phyloP scores from a whole-genome alignment of 495 filamentous ascomycete genomes.

The Cryomyces minteri region DNA sequence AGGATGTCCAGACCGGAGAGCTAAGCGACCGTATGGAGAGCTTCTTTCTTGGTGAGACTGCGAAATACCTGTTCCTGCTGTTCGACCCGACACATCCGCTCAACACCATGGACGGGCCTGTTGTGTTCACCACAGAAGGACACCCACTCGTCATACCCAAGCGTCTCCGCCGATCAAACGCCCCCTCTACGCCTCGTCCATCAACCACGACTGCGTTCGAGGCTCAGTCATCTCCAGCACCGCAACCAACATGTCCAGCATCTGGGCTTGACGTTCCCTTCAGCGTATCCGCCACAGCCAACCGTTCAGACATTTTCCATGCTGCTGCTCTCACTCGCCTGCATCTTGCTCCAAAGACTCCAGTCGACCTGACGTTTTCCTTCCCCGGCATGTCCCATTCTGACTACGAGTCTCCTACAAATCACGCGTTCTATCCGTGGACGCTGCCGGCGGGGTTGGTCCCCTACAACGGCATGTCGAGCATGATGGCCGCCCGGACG shows the following conservation, averaged over 20 bases:
- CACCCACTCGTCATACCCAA: slow-evolving; percentile 78
- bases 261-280: slow-evolving; percentile 39
- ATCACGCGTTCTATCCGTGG: slow-evolving; percentile 85
- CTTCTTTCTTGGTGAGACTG: slow-evolving; percentile 85
- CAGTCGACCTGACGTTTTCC: slow-evolving; percentile 29
- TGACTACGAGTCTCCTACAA: slow-evolving; percentile 43
- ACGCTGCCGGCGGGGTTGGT: slow-evolving; percentile 61
- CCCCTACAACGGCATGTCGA: slow-evolving; percentile 53
- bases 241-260: slow-evolving; percentile 33
- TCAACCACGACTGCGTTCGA: not conserved
- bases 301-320: slow-evolving; percentile 76
- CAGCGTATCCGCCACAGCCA: slow-evolving; percentile 60
- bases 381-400: slow-evolving; percentile 36
- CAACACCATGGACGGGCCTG: slow-evolving; percentile 67
- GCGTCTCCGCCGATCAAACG: slow-evolving; percentile 1
- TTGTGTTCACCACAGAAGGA: slow-evolving; percentile 91
- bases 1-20: slow-evolving; percentile 78
- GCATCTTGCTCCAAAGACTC: slow-evolving; percentile 41
- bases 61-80: slow-evolving; percentile 83
- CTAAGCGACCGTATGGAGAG: slow-evolving; percentile 95
- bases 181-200: not conserved
- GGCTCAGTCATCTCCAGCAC: not conserved
- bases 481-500: slow-evolving; percentile 37
- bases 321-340: slow-evolving; percentile 73
- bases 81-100: slow-evolving; percentile 76